Evolutionary conservation across 2,329 filamentous ascomycete genomes (phyloP), one percentile per base, ranked within the genome.

Genomic region (Albophoma yamanashiensis): DNA sequence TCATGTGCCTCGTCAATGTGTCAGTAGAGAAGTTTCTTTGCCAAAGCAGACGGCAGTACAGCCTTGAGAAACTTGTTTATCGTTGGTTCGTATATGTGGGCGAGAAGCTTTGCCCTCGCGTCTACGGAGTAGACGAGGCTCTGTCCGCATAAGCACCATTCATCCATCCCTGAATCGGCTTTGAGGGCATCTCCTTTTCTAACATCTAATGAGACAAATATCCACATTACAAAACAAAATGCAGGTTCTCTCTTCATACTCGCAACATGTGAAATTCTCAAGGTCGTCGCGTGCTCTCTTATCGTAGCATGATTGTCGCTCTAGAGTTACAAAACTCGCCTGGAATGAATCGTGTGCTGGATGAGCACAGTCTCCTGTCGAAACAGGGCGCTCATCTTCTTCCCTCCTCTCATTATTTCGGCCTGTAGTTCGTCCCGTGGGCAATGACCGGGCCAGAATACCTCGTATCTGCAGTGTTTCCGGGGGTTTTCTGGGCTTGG

Each of bases 401-500:
- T 47, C 8, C 8, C 3, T 5, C 25, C 9, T 36, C 2, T 53
- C 36, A 20, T 53, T 20, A 57, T 22, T 55, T 57, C 38, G 59
- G 55, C 56, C 50, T 25, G 59, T 60, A 60, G 27, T 27, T 55
- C 4, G 59, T 57, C 36, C 59, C 59, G 39, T 60, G 59, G 3
- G 59, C 59, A 15, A 60, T 60, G 47, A 60, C 59, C n/a, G 59
- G 56, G 9, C 36, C 38, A n/a, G 38, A 39, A n/a, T 53, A 39
- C 12, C 12, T 55, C 25, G 59, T n/a, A 3, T 43, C 45, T 2
- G 43, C 3, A 36, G 50, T 52, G 55, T 9, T 11, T 11, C 15
- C n/a, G n/a, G 25, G 20, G 45, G 25, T 55, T 25, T 55, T 64
- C 64, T 34, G 55, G 14, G 58, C 11, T 9, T 25, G 50, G 5